Percentiles rank a stretch among this genome's conserved stretches.
These are phyloP conservation scores for Fraxinus paxiana DNA, from an alignment of 305 asterid genomes.

Conservation along the genomic window DNA sequence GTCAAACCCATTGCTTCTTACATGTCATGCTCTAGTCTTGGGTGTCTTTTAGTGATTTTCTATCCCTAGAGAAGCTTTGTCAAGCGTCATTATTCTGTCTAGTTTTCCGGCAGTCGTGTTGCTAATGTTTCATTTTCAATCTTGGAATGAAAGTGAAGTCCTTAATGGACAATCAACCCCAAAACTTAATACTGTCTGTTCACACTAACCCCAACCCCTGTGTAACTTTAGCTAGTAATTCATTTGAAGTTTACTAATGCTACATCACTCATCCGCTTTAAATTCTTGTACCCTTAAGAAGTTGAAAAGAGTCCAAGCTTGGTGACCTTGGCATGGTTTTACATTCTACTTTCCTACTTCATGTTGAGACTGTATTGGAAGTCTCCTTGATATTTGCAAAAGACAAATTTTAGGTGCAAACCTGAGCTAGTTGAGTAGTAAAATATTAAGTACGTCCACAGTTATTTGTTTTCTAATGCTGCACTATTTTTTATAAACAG, in stretches of 20 bases:
- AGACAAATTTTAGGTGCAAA: neutral
- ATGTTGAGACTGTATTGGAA: conserved; percentile 10
- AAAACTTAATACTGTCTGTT: neutral
- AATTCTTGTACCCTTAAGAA: neutral
- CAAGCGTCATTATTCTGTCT: conserved; percentile 9
- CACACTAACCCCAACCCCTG: neutral
- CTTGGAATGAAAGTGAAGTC: conserved; percentile 10
- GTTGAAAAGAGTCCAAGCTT: neutral
- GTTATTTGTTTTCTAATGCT: neutral
- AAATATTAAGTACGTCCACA: neutral
- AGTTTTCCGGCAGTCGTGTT: neutral
- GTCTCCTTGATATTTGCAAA: conserved; percentile 3
- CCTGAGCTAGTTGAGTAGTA: neutral
- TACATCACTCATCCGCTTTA: neutral
- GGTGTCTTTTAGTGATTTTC: neutral
- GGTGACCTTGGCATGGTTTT: neutral
- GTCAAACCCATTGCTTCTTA: neutral
- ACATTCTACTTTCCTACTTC: conserved; percentile 4
- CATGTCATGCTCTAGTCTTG: neutral
- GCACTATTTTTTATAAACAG: conserved; percentile 40
- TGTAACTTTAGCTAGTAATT: neutral
- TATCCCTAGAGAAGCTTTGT: conserved; percentile 1
- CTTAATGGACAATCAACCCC: neutral
- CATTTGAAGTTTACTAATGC: neutral
- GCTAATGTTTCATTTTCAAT: conserved; percentile 12